Conservation (phyloP, 495 filamentous ascomycete genomes). For the Filosporella fistucella region DNA sequence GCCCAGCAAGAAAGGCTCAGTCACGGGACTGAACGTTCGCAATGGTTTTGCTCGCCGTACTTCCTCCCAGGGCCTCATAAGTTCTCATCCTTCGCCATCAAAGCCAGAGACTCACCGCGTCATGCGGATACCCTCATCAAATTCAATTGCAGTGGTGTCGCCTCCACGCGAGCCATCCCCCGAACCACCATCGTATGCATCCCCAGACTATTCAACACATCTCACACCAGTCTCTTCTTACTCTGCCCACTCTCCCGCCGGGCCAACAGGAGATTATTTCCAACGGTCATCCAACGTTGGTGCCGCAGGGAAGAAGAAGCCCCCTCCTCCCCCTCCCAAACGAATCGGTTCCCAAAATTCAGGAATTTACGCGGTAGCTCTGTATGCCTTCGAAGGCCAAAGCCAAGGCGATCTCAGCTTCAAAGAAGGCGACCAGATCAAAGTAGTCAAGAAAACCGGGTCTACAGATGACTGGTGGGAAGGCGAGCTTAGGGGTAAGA, state of each 20-base stretch:
- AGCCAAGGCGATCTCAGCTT: conserved; percentile 74
- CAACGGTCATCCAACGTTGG: too few relatives aligned
- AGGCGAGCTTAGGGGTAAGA: conserved; percentile 70
- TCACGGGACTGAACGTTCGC: conserved; percentile 30
- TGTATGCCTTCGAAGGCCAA: conserved; percentile 76
- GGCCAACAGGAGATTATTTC: conserved; percentile 21
- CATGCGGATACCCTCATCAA: conserved; percentile 22
- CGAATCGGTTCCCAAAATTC: conserved; percentile 15
- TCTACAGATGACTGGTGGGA: conserved; percentile 96
- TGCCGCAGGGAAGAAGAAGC: conserved; percentile 25
- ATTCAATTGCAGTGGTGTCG: conserved; percentile 6
- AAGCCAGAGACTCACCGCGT: conserved; percentile 24
- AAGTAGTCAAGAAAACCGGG: conserved; percentile 75
- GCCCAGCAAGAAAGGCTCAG: conserved; percentile 26
- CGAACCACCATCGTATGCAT: conserved; percentile 5
- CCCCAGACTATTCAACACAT: conserved; percentile 15
- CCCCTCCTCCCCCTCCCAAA: conserved; percentile 29
- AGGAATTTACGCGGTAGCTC: conserved; percentile 67
- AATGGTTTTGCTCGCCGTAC: conserved; percentile 28
- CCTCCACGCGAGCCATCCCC: conserved; percentile 11
- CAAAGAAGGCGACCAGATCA: conserved; percentile 78
- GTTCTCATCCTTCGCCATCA: conserved; percentile 21
- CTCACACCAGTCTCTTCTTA: conserved; percentile 20
- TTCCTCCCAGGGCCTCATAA: conserved; percentile 20
- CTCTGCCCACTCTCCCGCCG: conserved; percentile 18